phyloP scores from a whole-genome alignment of 306 rosid species.

The peach (Prunus persica) region Prunus_persica_NCBIv2 NC_034016.1:17599001-17599500 shows the following conservation, averaged over 20 bases:
- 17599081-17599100: conserved; percentile 17
- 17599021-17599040: conserved; percentile 18
- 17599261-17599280: conserved; percentile 22
- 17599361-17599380: neutral
- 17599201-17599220: conserved; percentile 59
- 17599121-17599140: neutral
- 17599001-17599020: conserved; percentile 15
- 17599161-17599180: conserved; percentile 66
- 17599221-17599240: conserved; percentile 43
- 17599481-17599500: conserved; percentile 31
- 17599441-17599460: conserved; percentile 69
- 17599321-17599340: conserved; percentile 12
- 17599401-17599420: conserved; percentile 74
- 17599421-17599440: conserved; percentile 94
- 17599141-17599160: conserved; percentile 33
- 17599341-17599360: neutral
- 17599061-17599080: conserved; percentile 13
- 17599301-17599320: conserved; percentile 81
- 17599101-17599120: conserved; percentile 18
- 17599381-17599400: neutral
- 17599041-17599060: conserved; percentile 6
- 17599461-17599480: conserved; percentile 42
- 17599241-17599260: conserved; percentile 25
- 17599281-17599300: conserved; percentile 32
- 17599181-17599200: conserved; percentile 59